phyloP scores from a whole-genome alignment of 768 basidiomycete species.

The Podaxis sp. region DNA sequence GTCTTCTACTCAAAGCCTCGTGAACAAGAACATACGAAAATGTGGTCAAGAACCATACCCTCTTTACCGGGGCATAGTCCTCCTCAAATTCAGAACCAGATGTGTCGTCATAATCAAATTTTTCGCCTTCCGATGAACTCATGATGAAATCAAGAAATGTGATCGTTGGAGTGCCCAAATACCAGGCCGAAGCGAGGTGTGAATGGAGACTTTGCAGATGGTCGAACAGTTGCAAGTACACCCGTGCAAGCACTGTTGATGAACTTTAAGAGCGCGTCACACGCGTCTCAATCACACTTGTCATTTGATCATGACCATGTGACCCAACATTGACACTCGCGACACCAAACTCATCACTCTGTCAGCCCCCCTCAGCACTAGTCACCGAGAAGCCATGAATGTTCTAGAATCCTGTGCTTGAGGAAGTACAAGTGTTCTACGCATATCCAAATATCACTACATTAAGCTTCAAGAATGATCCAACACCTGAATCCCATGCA shows the following conservation, averaged over 20 bases:
- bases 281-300: background rate
- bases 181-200: background rate
- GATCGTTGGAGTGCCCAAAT: background rate
- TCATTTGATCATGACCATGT: conserved; percentile 3
- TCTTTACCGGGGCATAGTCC: conserved; percentile 60
- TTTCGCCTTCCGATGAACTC: conserved; percentile 75
- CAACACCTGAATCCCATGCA: background rate
- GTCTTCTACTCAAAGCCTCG: conserved; percentile 25
- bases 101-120: conserved; percentile 54
- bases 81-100: conserved; percentile 63
- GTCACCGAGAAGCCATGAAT: background rate
- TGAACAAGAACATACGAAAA: background rate
- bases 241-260: background rate
- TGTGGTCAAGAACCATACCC: conserved; percentile 25
- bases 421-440: background rate
- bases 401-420: background rate
- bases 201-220: background rate
- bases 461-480: background rate
- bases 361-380: background rate
- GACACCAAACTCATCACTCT: background rate
- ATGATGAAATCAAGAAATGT: conserved; percentile 31
- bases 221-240: background rate
- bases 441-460: background rate
- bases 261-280: background rate
- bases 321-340: background rate